Percentiles rank a stretch among this genome's conserved stretches.
Conservation (phyloP, 345 rosid genomes). For the Ailanthus altissimus region DNA sequence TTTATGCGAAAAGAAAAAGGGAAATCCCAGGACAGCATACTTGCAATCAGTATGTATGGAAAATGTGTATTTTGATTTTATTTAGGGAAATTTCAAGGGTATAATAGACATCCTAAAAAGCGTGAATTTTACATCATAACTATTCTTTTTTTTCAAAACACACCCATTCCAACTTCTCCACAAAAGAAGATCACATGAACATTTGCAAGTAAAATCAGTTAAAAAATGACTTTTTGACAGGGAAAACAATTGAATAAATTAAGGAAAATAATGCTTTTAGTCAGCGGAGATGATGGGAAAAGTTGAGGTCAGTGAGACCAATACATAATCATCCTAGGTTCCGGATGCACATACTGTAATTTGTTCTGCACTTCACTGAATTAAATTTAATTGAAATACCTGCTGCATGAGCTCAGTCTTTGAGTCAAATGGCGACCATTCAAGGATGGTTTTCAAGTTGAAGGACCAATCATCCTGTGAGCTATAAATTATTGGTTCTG, state of each 20-base stretch:
- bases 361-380: background rate
- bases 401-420: slow-evolving; percentile 69
- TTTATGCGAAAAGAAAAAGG: background rate
- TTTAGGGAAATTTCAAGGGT: background rate
- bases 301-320: background rate
- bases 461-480: slow-evolving; percentile 77
- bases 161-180: background rate
- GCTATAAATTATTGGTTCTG: slow-evolving; percentile 68
- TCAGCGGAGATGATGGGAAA: background rate
- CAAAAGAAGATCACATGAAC: background rate
- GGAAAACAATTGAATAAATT: too few relatives aligned
- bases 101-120: background rate
- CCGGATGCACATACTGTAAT: background rate
- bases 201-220: background rate
- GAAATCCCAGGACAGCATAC: background rate
- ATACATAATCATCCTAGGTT: background rate
- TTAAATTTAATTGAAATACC: slow-evolving; percentile 42
- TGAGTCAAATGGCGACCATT: slow-evolving; percentile 87
- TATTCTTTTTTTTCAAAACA: background rate
- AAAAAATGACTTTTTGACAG: background rate
- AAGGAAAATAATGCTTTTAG: background rate
- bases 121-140: background rate
- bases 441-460: slow-evolving; percentile 71
- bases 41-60: background rate
- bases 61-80: background rate